Evolutionary conservation across 345 rosid species (phyloP), one percentile per base, ranked within the genome.

Genomic region (Eucalyptus melliodora): DNA sequence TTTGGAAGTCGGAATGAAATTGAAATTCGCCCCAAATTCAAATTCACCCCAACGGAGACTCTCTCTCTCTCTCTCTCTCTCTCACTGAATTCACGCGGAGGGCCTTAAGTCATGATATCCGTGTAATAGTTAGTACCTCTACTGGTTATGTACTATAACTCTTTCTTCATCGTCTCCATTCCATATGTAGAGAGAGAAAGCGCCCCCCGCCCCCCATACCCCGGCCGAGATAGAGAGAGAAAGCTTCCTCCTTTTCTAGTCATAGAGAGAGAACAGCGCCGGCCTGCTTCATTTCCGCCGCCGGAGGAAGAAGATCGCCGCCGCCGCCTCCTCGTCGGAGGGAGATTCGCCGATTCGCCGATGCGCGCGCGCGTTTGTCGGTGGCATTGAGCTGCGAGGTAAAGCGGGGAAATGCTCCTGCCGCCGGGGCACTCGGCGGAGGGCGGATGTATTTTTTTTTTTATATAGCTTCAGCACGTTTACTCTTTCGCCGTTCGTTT

Each of bases 1-100:
- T 95, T 94, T 53, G 59, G 94, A 89, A 91, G 99, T 95, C 99
- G 99, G 98, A 95, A 97, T 95, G 92, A 95, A 93, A 94, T 93
- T 92, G 90, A 95, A 93, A 93, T 95, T 89, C 92, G 88, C 31
- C 34, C 90, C 50, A 94, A 91, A 93, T 94, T 90, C 94, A 93
- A 91, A 91, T 94, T 59, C 87, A 88, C 50, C 83, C 82, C 8
- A 3, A 44, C 59, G 26, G 21, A 30, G 23, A 8, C 45, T 16
- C 49, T n/a, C 40, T 44, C n/a, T n/a, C n/a, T n/a, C 44, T 49
- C 42, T 88, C 11, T 45, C 49, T 47, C 51, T 85, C 72, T 67
- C 37, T 72, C 40, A 88, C 88, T 90, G 90, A 92, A 92, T 91
- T 94, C 94, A 92, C 92, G 93, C 95, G 93, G 91, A 88, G 77